Base-by-base conservation (phyloP, 306 rosid species). In the Ochetophila trinervis region DNA sequence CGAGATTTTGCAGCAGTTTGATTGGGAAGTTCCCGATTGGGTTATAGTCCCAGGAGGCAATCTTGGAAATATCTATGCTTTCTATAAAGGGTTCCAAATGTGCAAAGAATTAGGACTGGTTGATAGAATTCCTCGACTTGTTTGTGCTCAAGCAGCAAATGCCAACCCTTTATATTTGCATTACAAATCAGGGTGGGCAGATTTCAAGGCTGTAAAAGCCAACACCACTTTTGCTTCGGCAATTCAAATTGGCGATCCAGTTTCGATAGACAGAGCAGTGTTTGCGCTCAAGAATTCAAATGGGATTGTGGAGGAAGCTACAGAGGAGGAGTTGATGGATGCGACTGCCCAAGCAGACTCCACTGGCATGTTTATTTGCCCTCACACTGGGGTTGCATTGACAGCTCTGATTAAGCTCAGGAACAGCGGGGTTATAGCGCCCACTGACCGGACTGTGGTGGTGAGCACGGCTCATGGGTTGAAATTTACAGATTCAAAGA, bases 21-120 rank as follows among this genome's bases (percentile, higher is more conserved):
- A 90, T 82, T 90, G 95, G 95, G 72, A 85, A 63, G 95, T 90
- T 3, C 97, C 95, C 27, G 97, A 90, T 76, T 90, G 95, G 97
- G 90, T 90, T 40, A 83, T 90, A 59, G 85, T 90, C 0, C 95
- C 97, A 0, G 91, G 97, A 18, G 97, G 97, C 0, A 87, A 90
- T 59, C 77, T 90, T 15, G 95, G 97, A 0, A 90, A 90, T 23
- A 90, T 90, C 5, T 90, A 90, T 82, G 97, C 97, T 5, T 90
- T 90, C 57, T 87, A 90, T 61, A 87, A 90, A 78, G 97, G 95
- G 22, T 90, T 90, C 72, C 69, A 65, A 1, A 90, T 90, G 97
- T 87, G 97, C 51, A 79, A 75, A 53, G 97, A 90, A 9, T 67
- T 90, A 10, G 97, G 97, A 5, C 83, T 90, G 40, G 95, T 90